phyloP scores from a whole-genome alignment of 208 protist genomes.

The Wallacemonas sp. region DNA sequence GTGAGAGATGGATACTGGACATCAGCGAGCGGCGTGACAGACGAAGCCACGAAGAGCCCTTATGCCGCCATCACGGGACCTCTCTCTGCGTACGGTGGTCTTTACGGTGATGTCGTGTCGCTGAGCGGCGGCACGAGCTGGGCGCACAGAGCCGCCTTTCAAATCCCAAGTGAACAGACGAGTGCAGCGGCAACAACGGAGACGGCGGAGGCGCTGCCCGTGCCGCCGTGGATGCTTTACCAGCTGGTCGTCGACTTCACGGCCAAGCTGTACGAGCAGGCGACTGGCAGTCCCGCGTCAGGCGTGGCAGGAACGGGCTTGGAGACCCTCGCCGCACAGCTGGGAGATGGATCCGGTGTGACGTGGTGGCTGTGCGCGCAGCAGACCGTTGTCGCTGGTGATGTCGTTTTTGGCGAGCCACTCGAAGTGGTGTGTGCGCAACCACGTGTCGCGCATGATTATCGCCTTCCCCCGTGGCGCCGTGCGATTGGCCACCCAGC shows the following conservation, averaged over 20 bases:
- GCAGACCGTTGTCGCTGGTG: constrained; percentile 45
- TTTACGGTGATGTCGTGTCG: constrained; percentile 40
- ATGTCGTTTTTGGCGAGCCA: constrained; percentile 41
- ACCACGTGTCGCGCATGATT: constrained; percentile 45
- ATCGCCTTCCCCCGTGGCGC: constrained; percentile 76
- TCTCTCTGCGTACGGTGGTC: constrained; percentile 26
- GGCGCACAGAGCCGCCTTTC: constrained; percentile 43
- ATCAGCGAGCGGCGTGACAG: no score
- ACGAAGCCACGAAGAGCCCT: neutral
- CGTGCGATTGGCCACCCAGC: constrained; percentile 64
- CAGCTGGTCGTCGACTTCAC: constrained; percentile 48
- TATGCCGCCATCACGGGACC: neutral
- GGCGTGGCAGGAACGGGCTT: constrained; percentile 4
- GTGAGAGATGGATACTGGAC: neutral
- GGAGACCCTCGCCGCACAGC: constrained; percentile 2
- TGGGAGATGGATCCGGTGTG: neutral
- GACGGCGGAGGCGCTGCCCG: neutral
- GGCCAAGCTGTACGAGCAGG: constrained; percentile 21
- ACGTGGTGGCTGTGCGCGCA: constrained; percentile 52
- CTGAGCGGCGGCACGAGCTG: constrained; percentile 24
- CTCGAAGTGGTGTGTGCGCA: constrained; percentile 62
- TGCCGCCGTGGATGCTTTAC: constrained; percentile 70
- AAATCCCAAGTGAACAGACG: no score
- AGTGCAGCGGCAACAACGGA: neutral
- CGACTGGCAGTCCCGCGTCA: constrained; percentile 1